Evolutionary conservation across 2,329 filamentous ascomycete species (phyloP), one percentile per base, ranked within the genome.

Genomic region (Didymella exigua): DNA sequence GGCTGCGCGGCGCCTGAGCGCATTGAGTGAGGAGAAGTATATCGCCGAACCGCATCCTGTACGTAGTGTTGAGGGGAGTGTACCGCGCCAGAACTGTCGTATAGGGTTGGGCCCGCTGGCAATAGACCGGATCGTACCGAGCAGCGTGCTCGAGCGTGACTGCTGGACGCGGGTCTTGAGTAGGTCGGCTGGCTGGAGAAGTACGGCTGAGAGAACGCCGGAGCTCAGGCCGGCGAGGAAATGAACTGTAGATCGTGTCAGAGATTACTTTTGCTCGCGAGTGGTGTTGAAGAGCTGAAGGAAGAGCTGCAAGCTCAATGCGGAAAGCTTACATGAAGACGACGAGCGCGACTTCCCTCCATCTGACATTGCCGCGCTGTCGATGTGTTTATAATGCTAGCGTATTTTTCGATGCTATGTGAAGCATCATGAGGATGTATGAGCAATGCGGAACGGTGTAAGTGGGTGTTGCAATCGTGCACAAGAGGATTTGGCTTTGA

Each of bases 131-230:
- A 96, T 79, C 16, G 89, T 89, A 21, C 81, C 78, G 48, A 85
- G 75, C 53, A 98, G 84, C 2, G 91, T 76, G 62, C 85, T 84
- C 37, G 84, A 82, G 43, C 86, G 86, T 29, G 90, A 91, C 76
- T 98, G 95, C 74, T 99, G 95, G 34, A 98, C 88, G 41, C 95
- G 89, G 26, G 95, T 99, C 77, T 99, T 99, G 73, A 99, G 86
- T 4, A 99, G 87, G 77, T 99, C 95, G 69, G 95, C 89, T 23
- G 95, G 95, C 76, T 99, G 95, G 14, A 99, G 85, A 50, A 98
- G 86, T 56, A 96, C 87, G 50, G 95, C 93, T 47, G 92, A 95
- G 61, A 91, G 85, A 45, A 96, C 83, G 67, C 95, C 95, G 7
- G 93, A 97, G 69, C 86, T 86, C 51, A 98, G 85, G 60, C 95